phyloP scores from a whole-genome alignment of 2,329 filamentous ascomycete species.

The Trichoderma sp. region DNA sequence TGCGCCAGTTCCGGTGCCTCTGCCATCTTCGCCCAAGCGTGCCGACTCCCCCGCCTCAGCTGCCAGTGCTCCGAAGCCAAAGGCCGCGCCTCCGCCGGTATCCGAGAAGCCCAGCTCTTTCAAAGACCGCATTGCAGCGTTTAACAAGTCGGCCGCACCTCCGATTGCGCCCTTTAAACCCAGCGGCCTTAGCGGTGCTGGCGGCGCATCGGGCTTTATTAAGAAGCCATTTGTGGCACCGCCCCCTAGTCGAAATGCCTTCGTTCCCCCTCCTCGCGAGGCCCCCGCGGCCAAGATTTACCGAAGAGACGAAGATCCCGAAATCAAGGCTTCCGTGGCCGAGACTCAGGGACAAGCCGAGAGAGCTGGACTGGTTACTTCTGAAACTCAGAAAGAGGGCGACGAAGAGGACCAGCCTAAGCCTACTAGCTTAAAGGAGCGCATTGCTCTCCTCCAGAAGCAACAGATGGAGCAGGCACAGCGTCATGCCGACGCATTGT shows the following conservation, averaged over 20 bases:
- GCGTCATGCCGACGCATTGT: constrained; percentile 72
- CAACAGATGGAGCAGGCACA: constrained; percentile 90
- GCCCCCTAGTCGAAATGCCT: constrained; percentile 89
- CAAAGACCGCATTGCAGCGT: constrained; percentile 93
- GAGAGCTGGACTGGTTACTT: constrained; percentile 61
- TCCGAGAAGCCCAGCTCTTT: constrained; percentile 83
- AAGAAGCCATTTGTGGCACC: constrained; percentile 97
- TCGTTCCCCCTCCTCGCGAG: constrained; percentile 75
- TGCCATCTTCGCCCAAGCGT: constrained; percentile 39
- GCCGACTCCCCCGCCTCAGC: constrained; percentile 44
- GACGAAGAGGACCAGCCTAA: constrained; percentile 81
- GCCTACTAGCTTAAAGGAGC: constrained; percentile 89
- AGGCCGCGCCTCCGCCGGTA: constrained; percentile 62
- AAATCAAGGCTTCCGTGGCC: constrained; percentile 64
- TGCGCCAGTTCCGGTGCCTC: constrained; percentile 27
- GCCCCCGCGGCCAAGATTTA: constrained; percentile 74
- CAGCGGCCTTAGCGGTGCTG: constrained; percentile 57
- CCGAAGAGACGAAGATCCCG: constrained; percentile 82
- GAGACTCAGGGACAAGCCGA: constrained; percentile 69
- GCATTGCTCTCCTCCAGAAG: constrained; percentile 90
- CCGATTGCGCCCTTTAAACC: constrained; percentile 92
- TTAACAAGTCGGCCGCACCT: constrained; percentile 85
- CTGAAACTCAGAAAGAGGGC: constrained; percentile 46
- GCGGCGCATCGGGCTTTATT: constrained; percentile 67
- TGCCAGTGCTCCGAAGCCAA: constrained; percentile 30